Percentiles rank a stretch among this genome's conserved stretches.
Conservation (phyloP, 78 protist genomes). For the Dictyostelium discoideum region DNA sequence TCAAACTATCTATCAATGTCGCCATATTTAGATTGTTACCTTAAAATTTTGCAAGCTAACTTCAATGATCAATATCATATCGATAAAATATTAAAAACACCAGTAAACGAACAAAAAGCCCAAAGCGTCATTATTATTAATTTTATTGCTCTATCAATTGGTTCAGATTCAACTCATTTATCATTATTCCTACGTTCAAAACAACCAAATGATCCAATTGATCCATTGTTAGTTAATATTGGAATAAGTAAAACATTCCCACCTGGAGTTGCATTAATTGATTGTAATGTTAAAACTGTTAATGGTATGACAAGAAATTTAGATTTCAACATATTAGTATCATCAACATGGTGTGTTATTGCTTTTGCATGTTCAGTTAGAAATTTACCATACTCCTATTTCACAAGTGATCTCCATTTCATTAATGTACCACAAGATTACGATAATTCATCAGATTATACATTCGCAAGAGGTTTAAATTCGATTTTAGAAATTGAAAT, state of each 20-base stretch:
- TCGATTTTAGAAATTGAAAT: background rate
- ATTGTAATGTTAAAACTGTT: background rate
- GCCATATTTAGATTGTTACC: background rate
- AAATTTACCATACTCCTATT: background rate
- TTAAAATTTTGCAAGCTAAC: background rate
- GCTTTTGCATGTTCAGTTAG: background rate
- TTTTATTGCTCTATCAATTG: slow-evolving; percentile 23
- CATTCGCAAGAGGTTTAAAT: background rate
- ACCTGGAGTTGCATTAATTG: background rate
- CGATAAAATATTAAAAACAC: background rate
- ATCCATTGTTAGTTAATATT: background rate
- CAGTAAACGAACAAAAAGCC: background rate
- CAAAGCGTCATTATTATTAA: background rate
- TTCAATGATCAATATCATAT: background rate
- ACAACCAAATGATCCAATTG: background rate
- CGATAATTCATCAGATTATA: background rate
- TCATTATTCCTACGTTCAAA: background rate
- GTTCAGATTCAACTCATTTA: background rate
- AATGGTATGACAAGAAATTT: background rate
- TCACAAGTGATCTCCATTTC: too few species aligned
- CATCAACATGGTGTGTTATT: background rate
- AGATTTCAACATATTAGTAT: background rate
- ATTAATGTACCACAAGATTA: background rate
- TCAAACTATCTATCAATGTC: background rate
- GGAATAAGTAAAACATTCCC: background rate